Conservation (phyloP, 352 stramenopile genomes). For the Detonula confervacea region DNA sequence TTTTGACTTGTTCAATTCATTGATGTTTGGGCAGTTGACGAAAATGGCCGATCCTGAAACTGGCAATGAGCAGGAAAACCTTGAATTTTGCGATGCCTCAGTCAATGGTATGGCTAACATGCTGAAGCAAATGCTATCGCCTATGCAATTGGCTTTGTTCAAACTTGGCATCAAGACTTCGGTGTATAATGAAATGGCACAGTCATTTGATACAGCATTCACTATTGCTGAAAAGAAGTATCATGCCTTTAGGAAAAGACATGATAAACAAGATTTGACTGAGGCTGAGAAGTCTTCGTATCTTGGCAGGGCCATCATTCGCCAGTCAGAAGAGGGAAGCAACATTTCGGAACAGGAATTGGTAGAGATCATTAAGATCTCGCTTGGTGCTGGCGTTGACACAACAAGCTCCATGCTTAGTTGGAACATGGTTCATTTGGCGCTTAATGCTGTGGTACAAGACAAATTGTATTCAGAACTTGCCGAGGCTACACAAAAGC, state of each 20-base stretch:
- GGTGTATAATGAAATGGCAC: constrained; percentile 22
- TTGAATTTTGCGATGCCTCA: constrained; percentile 27
- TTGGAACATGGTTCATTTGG: constrained; percentile 44
- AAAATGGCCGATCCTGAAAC: constrained; percentile 25
- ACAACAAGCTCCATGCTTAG: constrained; percentile 34
- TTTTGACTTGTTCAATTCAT: constrained; percentile 45
- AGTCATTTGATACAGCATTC: not conserved
- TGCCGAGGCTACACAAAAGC: constrained; percentile 17
- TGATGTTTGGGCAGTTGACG: constrained; percentile 50
- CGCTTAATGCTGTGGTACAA: constrained; percentile 35
- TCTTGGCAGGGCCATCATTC: constrained; percentile 20
- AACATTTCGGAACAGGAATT: constrained; percentile 32
- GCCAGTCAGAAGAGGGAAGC: constrained; percentile 15
- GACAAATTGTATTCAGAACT: constrained; percentile 35
- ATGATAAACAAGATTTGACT: constrained; percentile 16
- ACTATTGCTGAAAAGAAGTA: constrained; percentile 32
- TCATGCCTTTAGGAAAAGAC: constrained; percentile 10
- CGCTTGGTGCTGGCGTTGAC: constrained; percentile 27
- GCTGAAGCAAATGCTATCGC: constrained; percentile 15
- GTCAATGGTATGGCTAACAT: constrained; percentile 18
- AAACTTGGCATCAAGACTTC: constrained; percentile 22
- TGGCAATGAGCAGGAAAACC: constrained; percentile 30
- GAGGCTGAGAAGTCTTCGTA: constrained; percentile 39
- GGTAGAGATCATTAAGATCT: constrained; percentile 30
- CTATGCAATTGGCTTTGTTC: constrained; percentile 26